Conservation (phyloP, 495 filamentous ascomycete genomes). For the Aspergillus wentii region DNA sequence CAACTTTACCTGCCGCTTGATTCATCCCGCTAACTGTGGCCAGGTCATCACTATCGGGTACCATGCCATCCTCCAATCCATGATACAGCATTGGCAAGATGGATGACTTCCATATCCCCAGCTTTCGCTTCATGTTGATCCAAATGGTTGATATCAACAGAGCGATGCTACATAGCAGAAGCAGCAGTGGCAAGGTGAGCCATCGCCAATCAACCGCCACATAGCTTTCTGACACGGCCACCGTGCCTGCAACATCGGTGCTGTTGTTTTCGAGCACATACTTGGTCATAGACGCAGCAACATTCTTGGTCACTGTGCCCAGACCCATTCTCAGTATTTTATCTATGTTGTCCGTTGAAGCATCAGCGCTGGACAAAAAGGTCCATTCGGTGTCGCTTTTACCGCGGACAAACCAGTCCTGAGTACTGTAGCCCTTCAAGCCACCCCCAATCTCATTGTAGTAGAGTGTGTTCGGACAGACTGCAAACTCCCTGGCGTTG, state of each 20-base stretch:
- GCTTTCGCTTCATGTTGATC: neutral
- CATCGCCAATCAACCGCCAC: slow-evolving; percentile 16
- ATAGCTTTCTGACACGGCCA: slow-evolving; percentile 1
- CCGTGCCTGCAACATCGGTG: neutral
- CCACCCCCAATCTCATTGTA: too few species aligned
- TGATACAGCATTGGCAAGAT: slow-evolving; percentile 6
- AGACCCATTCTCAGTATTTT: too few species aligned
- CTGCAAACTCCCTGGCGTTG: too few species aligned
- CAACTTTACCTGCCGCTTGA: too few species aligned
- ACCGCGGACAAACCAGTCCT: too few species aligned
- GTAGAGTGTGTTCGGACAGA: too few species aligned
- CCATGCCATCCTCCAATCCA: neutral
- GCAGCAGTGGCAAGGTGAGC: slow-evolving; percentile 14
- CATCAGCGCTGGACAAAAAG: too few species aligned
- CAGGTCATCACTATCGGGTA: neutral
- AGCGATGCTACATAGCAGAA: slow-evolving; percentile 11
- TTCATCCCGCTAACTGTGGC: too few species aligned
- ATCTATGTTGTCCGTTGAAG: too few species aligned
- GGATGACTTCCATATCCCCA: slow-evolving; percentile 9
- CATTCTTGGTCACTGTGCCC: neutral
- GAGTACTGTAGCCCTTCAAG: too few species aligned
- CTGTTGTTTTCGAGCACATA: slow-evolving; percentile 1
- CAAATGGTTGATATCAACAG: slow-evolving; percentile 2
- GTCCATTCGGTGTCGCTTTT: too few species aligned
- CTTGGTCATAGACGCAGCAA: slow-evolving; percentile 5